phyloP scores from a whole-genome alignment of 1,139 yeast genomes.

The Sugiyamaella japonica region DNA sequence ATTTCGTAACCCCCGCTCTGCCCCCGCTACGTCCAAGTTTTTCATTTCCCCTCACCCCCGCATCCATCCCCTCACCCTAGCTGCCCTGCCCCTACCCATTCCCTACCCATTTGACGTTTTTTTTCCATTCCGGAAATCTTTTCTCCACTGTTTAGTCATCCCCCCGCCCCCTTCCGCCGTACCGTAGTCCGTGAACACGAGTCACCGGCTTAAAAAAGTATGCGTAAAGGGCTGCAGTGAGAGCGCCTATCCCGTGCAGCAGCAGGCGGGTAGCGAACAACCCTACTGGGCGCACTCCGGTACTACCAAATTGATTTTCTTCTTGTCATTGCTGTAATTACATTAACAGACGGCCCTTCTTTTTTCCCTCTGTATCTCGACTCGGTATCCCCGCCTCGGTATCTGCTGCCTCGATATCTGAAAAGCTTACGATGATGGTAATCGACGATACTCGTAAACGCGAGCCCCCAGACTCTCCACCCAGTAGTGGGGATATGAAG shows the following conservation, averaged over 20 bases:
- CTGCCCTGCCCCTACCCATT: too few relatives aligned
- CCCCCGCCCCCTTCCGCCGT: background rate
- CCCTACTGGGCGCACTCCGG: background rate
- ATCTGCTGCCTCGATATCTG: background rate
- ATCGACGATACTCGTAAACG: slow-evolving; percentile 6
- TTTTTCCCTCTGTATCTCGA: too few relatives aligned
- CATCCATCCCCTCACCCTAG: background rate
- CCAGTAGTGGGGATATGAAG: slow-evolving; percentile 15
- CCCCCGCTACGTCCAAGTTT: too few relatives aligned
- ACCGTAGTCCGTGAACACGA: background rate
- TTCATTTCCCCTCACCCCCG: background rate
- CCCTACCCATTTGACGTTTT: slow-evolving; percentile 1
- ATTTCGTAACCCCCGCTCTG: background rate
- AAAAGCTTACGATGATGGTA: slow-evolving; percentile 2
- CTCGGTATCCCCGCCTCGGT: too few relatives aligned
- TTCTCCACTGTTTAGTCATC: slow-evolving; percentile 8
- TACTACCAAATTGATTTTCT: too few relatives aligned
- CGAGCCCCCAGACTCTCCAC: slow-evolving; percentile 9
- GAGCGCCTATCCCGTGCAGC: too few relatives aligned
- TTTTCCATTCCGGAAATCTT: background rate
- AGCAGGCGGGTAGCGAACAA: too few relatives aligned
- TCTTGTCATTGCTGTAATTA: too few relatives aligned
- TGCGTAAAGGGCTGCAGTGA: too few relatives aligned
- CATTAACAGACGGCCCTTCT: too few relatives aligned
- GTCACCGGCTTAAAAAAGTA: too few relatives aligned